Base-by-base conservation (phyloP, 2,329 filamentous ascomycete genomes). In the Elsinoe arachidis region DNA sequence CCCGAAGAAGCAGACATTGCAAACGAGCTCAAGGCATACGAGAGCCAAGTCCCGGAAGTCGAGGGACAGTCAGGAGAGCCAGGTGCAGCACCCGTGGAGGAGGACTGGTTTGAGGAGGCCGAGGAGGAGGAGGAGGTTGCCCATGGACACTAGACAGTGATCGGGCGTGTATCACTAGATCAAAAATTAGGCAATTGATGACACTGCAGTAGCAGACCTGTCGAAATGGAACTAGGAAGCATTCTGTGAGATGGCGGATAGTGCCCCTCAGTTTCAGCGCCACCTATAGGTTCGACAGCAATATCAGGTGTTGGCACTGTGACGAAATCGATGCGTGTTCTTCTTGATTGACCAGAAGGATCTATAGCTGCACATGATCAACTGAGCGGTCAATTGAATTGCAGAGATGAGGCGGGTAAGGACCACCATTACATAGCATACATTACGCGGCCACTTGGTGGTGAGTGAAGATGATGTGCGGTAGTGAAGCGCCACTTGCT, bases 1-100 rank as follows among this genome's bases (percentile, higher is more conserved):
- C 93, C 93, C 72, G 93, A 97, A 77, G 92, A 97, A 82, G 78
- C 86, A 75, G 88, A 96, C 76, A 87, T 99, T 63, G 90, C 91
- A 71, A 87, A 82, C 75, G 92, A 89, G 74, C 78, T 99, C 73
- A 87, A 93, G 79, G 86, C 90, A 72, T 99, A 99, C 82, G 92
- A 97, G 83, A 82, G 78, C 72, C 90, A 95, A 81, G 82, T 86
- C 67, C 91, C 96, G 66, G 93, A 99, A 77, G 86, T 97, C 64
- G 92, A 97, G 80, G 92, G 92, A 65, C 84, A 89, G 74, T 83
- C 87, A 64, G 78, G 80, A 65, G 80, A 83, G 72, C 78, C 78
- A 64, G 78, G 81, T 58, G 80, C 85, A 60, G 76, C 74, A 76
- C 85, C 77, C 49, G 77, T 76, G 34, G 80, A 83, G 70, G 78